Conservation (phyloP, 2,329 filamentous ascomycete species). For the Trichoderma aggressivum region DNA sequence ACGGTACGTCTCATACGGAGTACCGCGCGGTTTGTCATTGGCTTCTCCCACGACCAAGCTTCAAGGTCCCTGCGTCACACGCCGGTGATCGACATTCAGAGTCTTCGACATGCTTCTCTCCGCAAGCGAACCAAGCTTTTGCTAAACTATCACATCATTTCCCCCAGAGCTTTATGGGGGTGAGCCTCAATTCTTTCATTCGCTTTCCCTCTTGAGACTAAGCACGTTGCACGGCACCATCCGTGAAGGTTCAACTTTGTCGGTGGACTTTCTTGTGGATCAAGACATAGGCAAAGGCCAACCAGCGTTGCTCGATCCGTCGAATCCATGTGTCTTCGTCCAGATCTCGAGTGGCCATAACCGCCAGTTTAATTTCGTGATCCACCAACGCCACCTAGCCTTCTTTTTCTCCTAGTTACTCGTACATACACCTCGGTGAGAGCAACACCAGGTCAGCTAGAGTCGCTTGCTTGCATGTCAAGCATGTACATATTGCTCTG, state of each 20-base stretch:
- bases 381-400: not conserved
- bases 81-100: not conserved
- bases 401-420: not conserved
- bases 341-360: conserved; percentile 7
- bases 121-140: conserved; percentile 12
- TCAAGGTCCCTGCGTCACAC: conserved; percentile 9
- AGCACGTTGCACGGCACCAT: conserved; percentile 6
- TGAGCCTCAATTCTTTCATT: not conserved
- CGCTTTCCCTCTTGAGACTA: not conserved
- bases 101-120: conserved; percentile 8
- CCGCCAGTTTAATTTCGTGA: not conserved
- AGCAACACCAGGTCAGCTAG: not conserved
- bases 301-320: conserved; percentile 12
- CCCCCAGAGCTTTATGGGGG: not conserved
- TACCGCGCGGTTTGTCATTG: not conserved
- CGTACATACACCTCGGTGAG: not conserved
- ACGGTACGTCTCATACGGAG: not conserved
- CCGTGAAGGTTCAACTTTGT: conserved; percentile 1
- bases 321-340: not conserved
- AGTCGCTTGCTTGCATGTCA: not conserved
- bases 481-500: not conserved
- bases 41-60: conserved; percentile 2
- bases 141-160: not conserved
- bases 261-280: not conserved
- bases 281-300: not conserved